These are phyloP conservation scores for Wilhelminamyces savonicus DNA, from an alignment of 805 yeast species.

Conservation along the genomic window DNA sequence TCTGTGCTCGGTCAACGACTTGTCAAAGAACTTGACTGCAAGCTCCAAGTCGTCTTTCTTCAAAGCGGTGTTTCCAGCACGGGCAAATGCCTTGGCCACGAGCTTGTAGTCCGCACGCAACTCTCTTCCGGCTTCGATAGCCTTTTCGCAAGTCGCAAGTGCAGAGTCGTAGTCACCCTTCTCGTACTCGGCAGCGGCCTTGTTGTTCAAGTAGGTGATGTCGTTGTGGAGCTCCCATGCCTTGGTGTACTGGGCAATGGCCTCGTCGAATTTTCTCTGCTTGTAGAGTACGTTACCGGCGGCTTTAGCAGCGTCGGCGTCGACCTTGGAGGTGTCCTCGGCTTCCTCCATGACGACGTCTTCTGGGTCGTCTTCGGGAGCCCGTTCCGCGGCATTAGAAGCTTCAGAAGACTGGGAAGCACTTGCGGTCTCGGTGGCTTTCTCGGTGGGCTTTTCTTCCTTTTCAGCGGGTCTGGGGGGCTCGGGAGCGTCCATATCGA, in stretches of 20 bases:
- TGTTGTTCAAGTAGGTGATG: conserved; percentile 89
- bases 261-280: conserved; percentile 83
- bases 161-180: conserved; percentile 88
- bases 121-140: conserved; percentile 87
- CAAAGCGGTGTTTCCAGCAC: conserved; percentile 78
- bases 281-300: conserved; percentile 86
- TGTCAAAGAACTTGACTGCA: conserved; percentile 78
- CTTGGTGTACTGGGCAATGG: conserved; percentile 75
- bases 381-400: conserved; percentile 3
- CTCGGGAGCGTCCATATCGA: conserved; percentile 52
- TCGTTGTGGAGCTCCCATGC: conserved; percentile 83
- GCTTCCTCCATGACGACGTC: conserved; percentile 36
- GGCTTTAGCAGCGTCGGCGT: conserved; percentile 69
- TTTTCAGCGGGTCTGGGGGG: conserved; percentile 8
- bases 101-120: conserved; percentile 85
- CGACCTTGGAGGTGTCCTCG: conserved; percentile 28
- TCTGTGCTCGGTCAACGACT: conserved; percentile 94
- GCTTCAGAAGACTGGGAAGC: conserved; percentile 20
- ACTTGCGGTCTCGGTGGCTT: conserved; percentile 10
- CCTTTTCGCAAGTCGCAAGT: conserved; percentile 70
- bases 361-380: conserved; percentile 10
- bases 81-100: conserved; percentile 88
- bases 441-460: conserved; percentile 8
- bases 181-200: conserved; percentile 97
- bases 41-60: conserved; percentile 66